These are phyloP conservation scores for Metschnikowia rubicola DNA, from an alignment of 805 yeast genomes.

Conservation along the genomic window DNA sequence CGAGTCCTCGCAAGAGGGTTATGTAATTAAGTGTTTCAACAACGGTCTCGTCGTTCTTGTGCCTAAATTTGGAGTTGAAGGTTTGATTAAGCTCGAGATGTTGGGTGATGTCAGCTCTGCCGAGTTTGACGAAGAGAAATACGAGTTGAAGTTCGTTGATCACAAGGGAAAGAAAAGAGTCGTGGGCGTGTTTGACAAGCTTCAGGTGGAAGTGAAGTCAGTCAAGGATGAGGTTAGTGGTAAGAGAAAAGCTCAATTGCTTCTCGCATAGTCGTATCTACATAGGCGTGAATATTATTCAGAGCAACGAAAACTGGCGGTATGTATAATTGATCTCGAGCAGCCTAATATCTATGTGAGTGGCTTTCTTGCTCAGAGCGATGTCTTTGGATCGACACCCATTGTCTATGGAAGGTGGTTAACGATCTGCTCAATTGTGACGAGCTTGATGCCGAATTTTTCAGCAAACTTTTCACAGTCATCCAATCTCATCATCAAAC, in stretches of 20 bases:
- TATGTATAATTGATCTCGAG: too few relatives aligned
- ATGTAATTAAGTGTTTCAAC: slow-evolving; percentile 84
- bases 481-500: slow-evolving; percentile 89
- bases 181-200: slow-evolving; percentile 78
- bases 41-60: slow-evolving; percentile 94
- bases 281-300: too few relatives aligned
- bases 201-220: slow-evolving; percentile 77
- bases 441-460: slow-evolving; percentile 59
- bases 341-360: background rate
- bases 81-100: slow-evolving; percentile 78
- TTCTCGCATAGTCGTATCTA: slow-evolving; percentile 39
- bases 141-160: slow-evolving; percentile 58
- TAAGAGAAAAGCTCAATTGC: slow-evolving; percentile 83
- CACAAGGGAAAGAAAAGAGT: slow-evolving; percentile 43
- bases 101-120: slow-evolving; percentile 64
- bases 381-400: background rate
- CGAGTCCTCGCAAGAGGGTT: slow-evolving; percentile 81
- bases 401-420: slow-evolving; percentile 37
- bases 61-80: slow-evolving; percentile 95
- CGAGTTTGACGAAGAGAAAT: slow-evolving; percentile 73
- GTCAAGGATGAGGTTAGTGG: slow-evolving; percentile 84
- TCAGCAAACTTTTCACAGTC: slow-evolving; percentile 75
- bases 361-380: background rate
- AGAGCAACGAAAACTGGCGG: too few relatives aligned
- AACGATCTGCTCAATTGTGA: slow-evolving; percentile 74